These are phyloP conservation scores for Vitis hybrid DNA, from an alignment of 177 flowering plant genomes.

Conservation along the genomic window DNA sequence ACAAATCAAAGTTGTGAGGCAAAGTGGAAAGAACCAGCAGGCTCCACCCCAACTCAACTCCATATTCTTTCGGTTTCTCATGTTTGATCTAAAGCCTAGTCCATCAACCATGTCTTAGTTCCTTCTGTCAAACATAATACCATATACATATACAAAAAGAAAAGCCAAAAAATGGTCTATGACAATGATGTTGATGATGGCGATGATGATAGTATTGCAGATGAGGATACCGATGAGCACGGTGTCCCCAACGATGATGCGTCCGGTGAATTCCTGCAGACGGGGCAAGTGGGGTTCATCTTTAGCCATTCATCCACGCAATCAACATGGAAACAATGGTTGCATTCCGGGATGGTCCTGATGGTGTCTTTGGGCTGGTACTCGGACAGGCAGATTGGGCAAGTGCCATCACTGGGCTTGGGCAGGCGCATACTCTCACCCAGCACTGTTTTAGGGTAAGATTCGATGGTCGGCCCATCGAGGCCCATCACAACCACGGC, in stretches of 20 bases:
- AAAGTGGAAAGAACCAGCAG: too few relatives aligned
- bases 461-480: conserved; percentile 40
- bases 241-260: neutral
- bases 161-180: too few relatives aligned
- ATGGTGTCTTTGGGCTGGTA: conserved; percentile 45
- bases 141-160: too few relatives aligned
- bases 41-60: too few relatives aligned
- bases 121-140: too few relatives aligned
- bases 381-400: conserved; percentile 56
- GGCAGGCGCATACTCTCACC: conserved; percentile 51
- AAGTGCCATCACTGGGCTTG: conserved; percentile 36
- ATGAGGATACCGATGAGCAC: too few relatives aligned
- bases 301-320: conserved; percentile 68
- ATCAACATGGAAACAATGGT: conserved; percentile 51
- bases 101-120: too few relatives aligned
- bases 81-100: too few relatives aligned
- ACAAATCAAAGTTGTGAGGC: too few relatives aligned
- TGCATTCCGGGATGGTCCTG: conserved; percentile 51
- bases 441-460: conserved; percentile 40
- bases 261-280: conserved; percentile 50
- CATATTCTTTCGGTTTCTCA: too few relatives aligned
- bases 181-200: too few relatives aligned
- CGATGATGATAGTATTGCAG: too few relatives aligned
- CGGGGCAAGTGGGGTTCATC: conserved; percentile 49
- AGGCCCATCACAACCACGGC: conserved; percentile 25